These are phyloP conservation scores for Ilex paraguariensis DNA, from an alignment of 305 asterid genomes.

Conservation along the genomic window DNA sequence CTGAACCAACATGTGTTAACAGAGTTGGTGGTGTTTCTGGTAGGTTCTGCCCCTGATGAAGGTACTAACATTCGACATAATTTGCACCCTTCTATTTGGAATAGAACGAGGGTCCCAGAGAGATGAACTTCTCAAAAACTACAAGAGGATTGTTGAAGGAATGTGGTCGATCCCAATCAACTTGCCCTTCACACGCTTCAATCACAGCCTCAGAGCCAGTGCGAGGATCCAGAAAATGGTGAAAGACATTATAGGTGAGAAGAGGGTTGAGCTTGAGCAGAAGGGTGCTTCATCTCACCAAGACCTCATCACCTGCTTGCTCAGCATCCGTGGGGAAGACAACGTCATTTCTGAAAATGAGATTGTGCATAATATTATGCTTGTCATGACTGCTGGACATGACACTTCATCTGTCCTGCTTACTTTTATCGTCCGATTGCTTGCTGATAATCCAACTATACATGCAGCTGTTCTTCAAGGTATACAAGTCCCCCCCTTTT, in stretches of 20 bases:
- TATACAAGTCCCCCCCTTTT: conserved; percentile 1
- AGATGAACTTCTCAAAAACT: conserved; percentile 35
- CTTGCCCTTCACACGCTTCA: conserved; percentile 59
- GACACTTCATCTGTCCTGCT: conserved; percentile 65
- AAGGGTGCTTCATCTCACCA: conserved; percentile 43
- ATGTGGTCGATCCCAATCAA: conserved; percentile 67
- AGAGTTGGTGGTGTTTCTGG: conserved; percentile 3
- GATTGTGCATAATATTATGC: conserved; percentile 55
- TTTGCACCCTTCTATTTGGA: conserved; percentile 68
- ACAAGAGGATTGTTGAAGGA: conserved; percentile 51
- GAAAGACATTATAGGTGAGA: conserved; percentile 45
- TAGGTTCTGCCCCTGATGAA: conserved; percentile 70
- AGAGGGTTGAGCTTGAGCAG: conserved; percentile 32
- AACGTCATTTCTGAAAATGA: conserved; percentile 52
- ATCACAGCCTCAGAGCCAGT: conserved; percentile 59
- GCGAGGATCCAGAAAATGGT: conserved; percentile 36
- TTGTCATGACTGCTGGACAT: conserved; percentile 66
- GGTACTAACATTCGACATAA: conserved; percentile 68
- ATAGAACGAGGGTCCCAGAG: conserved; percentile 44
- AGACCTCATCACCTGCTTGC: conserved; percentile 68
- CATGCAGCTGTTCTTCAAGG: conserved; percentile 55
- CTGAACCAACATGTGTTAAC: too few species aligned
- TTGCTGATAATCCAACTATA: conserved; percentile 41
- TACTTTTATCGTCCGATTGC: conserved; percentile 45
- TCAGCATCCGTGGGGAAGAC: conserved; percentile 43